These are phyloP conservation scores for Tricholoma saponaceum DNA, from an alignment of 768 basidiomycete species.

Conservation along the genomic window DNA sequence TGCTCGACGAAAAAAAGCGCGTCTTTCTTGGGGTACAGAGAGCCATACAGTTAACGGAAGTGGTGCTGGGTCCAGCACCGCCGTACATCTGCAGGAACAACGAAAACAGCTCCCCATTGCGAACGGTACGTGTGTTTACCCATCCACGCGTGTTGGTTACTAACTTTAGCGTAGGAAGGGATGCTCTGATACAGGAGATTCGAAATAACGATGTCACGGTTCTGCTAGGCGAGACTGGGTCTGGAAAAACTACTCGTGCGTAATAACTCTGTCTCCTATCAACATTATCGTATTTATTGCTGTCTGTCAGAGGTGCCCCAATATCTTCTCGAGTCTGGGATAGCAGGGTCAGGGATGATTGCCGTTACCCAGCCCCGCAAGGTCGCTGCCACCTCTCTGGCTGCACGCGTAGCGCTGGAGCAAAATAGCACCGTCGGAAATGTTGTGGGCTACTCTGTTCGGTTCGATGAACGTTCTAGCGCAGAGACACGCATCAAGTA, in stretches of 20 bases:
- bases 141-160: neutral
- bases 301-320: conserved; percentile 82
- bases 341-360: conserved; percentile 69
- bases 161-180: conserved; percentile 49
- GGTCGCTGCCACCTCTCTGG: conserved; percentile 95
- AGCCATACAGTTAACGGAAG: conserved; percentile 5
- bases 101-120: conserved; percentile 75
- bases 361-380: conserved; percentile 93
- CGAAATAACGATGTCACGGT: conserved; percentile 78
- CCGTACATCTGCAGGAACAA: conserved; percentile 54
- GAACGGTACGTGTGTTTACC: conserved; percentile 44
- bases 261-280: neutral
- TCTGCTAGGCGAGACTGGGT: conserved; percentile 94
- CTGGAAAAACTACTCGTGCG: conserved; percentile 97
- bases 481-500: conserved; percentile 87
- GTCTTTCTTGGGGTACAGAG: conserved; percentile 12
- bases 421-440: conserved; percentile 68
- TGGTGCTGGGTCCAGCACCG: conserved; percentile 20
- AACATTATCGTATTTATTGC: neutral
- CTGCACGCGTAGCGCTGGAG: conserved; percentile 84
- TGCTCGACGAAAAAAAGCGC: conserved; percentile 28
- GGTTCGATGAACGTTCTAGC: conserved; percentile 83
- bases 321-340: conserved; percentile 82
- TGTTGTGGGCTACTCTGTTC: conserved; percentile 90
- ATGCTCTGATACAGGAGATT: conserved; percentile 71